Base-by-base conservation (phyloP, 768 basidiomycete species). In the Leccinum incarnatum region DNA sequence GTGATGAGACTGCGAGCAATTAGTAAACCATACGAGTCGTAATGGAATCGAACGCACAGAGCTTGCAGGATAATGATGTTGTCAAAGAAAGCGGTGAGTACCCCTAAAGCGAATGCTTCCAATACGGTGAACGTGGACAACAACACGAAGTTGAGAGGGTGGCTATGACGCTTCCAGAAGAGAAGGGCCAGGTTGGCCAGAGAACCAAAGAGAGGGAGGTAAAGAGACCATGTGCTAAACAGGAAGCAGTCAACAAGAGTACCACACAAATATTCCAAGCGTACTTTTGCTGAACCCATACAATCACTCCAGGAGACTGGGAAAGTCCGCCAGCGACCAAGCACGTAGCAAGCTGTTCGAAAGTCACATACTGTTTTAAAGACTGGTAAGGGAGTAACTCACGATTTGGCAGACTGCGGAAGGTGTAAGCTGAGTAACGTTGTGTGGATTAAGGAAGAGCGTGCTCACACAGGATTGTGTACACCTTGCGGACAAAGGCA, bases 121-220 rank as follows among this genome's bases (percentile, higher is more conserved):
- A 96, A 79, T 23, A 91, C 68, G 9, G 97, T 99, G 75, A 98
- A 99, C 2, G 88, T 79, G 19, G 87, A 84, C 37, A 99, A 79
- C 29, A 98, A 78, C 49, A 93, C 79, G 59, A 96, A 79, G 74
- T 99, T 99, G 72, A 84, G 77, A 23, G 96, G 96, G 71, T 92
- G 86, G 70, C 83, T 85, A 73, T 96, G 95, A 57, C 95, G 87
- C 75, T 97, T 95, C 90, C 90, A 95, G 78, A 85, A 96, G 5
- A 95, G 81, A 36, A 91, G 74, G 1, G 87, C 86, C 29, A 97
- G 84, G 60, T 89, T 89, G 66, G 89, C 72, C 58, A 98, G 76
- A 21, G 91, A 88, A 21, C 87, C 91, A 61, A 94, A 81, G 37
- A 93, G 78, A 11, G 90, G 85, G 23, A 91, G 75, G 69, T 89